Evolutionary conservation across 2,329 filamentous ascomycete genomes (phyloP).

Genomic region (Cordyceps militaris): DNA sequence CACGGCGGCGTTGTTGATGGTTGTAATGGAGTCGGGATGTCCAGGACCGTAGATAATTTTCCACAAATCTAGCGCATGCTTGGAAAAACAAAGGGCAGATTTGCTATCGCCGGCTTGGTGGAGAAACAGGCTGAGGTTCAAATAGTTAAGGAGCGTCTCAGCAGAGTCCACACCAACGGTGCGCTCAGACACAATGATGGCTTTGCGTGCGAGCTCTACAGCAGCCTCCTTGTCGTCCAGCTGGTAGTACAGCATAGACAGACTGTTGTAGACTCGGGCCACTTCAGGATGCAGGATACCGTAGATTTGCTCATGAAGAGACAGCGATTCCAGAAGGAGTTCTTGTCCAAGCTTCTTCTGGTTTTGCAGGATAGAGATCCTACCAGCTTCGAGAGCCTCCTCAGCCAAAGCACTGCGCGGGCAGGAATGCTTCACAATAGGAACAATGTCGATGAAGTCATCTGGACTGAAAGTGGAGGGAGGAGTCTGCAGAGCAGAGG

Average conservation of each 20-base stretch:
- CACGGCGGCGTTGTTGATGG: slow-evolving; percentile 95
- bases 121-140: slow-evolving; percentile 90
- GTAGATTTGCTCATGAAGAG: slow-evolving; percentile 96
- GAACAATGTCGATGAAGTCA: slow-evolving; percentile 88
- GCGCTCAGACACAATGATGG: slow-evolving; percentile 90
- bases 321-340: slow-evolving; percentile 88
- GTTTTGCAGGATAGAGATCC: slow-evolving; percentile 90
- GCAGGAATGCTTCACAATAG: slow-evolving; percentile 87
- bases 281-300: slow-evolving; percentile 96
- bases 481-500: slow-evolving; percentile 37
- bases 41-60: slow-evolving; percentile 91
- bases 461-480: slow-evolving; percentile 61
- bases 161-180: slow-evolving; percentile 89
- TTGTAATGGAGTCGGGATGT: slow-evolving; percentile 96
- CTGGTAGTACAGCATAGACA: slow-evolving; percentile 95
- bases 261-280: slow-evolving; percentile 85
- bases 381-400: slow-evolving; percentile 90
- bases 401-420: slow-evolving; percentile 87
- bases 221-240: slow-evolving; percentile 96
- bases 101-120: slow-evolving; percentile 88
- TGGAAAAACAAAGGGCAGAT: slow-evolving; percentile 78
- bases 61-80: slow-evolving; percentile 91
- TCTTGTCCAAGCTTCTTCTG: slow-evolving; percentile 96
- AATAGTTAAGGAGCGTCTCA: slow-evolving; percentile 90
- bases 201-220: slow-evolving; percentile 91